phyloP scores from a whole-genome alignment of 140 eudicot species.

The Bidens hawaiensis region DNA sequence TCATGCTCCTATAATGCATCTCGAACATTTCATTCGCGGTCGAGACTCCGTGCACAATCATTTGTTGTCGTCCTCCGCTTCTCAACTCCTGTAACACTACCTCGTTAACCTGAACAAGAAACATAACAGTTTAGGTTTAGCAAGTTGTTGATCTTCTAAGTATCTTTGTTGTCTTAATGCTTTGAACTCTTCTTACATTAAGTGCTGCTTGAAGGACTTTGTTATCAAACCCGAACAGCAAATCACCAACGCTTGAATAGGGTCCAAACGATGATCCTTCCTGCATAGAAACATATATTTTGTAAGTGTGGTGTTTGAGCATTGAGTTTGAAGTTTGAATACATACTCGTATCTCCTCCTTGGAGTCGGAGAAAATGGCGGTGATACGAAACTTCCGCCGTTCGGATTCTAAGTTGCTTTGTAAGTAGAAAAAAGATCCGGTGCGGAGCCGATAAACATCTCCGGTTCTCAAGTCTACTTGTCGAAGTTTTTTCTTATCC shows the following conservation, averaged over 20 bases:
- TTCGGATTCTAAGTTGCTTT: constrained; percentile 56
- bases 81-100: constrained; percentile 46
- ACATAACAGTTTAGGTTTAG: not conserved
- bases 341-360: constrained; percentile 41
- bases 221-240: constrained; percentile 62
- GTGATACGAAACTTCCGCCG: constrained; percentile 53
- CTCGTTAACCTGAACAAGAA: constrained; percentile 43
- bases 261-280: constrained; percentile 43
- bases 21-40: constrained; percentile 22
- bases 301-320: not conserved
- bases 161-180: not conserved
- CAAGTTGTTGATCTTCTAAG: not conserved
- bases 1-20: constrained; percentile 33
- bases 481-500: constrained; percentile 25
- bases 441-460: constrained; percentile 53
- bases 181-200: constrained; percentile 22
- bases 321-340: not conserved
- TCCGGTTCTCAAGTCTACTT: constrained; percentile 39
- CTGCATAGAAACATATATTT: not conserved
- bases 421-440: constrained; percentile 68
- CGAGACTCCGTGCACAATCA: constrained; percentile 45
- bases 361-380: constrained; percentile 59
- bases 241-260: constrained; percentile 57
- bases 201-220: constrained; percentile 68
- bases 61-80: constrained; percentile 35